These are phyloP conservation scores for Hyphodiscus hymeniophilus DNA, from an alignment of 495 filamentous ascomycete species.

Conservation along the genomic window DNA sequence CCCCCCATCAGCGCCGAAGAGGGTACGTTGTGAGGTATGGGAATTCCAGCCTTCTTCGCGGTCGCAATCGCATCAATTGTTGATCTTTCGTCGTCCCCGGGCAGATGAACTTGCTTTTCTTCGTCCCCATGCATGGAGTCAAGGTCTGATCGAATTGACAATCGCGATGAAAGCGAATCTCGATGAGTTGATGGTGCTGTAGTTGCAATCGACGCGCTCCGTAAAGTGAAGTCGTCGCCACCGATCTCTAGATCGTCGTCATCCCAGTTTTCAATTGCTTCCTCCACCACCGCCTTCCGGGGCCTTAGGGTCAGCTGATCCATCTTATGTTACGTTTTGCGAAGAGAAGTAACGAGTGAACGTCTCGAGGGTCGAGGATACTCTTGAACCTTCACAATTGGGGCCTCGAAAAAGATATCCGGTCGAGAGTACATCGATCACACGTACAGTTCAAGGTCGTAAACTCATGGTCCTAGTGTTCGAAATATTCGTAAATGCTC, in stretches of 20 bases:
- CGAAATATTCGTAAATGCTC: not conserved
- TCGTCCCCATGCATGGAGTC: constrained; percentile 71
- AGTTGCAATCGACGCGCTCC: constrained; percentile 53
- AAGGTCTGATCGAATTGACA: constrained; percentile 72
- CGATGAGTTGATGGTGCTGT: constrained; percentile 50
- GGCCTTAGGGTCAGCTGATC: constrained; percentile 49
- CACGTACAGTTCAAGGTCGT: constrained; percentile 13
- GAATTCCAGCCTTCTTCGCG: constrained; percentile 82
- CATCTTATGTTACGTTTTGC: constrained; percentile 30
- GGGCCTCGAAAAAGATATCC: constrained; percentile 5
- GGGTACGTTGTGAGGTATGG: constrained; percentile 83
- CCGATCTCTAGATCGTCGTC: constrained; percentile 76
- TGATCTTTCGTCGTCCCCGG: constrained; percentile 69
- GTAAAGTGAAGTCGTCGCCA: constrained; percentile 60
- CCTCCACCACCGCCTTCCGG: constrained; percentile 47
- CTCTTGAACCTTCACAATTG: not conserved
- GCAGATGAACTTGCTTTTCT: constrained; percentile 73
- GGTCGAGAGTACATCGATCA: constrained; percentile 8
- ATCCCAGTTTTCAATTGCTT: constrained; percentile 77
- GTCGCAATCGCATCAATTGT: constrained; percentile 78
- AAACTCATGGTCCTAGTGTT: constrained; percentile 14
- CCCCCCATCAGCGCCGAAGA: constrained; percentile 89
- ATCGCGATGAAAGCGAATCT: constrained; percentile 68
- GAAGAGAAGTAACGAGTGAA: not conserved
- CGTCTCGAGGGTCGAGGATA: constrained; percentile 3